Conservation (phyloP, 2,329 filamentous ascomycete species). For the Penicillium sp. region DNA sequence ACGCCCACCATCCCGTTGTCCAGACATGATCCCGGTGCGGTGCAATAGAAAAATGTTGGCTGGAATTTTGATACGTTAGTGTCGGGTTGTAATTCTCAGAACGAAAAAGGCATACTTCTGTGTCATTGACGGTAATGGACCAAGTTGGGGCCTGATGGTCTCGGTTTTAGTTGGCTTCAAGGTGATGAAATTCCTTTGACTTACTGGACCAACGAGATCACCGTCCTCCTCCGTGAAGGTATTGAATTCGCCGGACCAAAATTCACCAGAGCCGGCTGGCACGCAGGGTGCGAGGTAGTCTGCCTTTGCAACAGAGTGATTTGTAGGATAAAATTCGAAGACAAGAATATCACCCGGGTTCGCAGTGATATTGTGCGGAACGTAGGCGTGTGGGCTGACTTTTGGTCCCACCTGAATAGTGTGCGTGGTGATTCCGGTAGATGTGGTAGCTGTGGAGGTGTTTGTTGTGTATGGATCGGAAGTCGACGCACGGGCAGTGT, state of each 20-base stretch:
- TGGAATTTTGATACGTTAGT: not conserved
- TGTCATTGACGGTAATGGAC: constrained; percentile 56
- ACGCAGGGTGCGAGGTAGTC: constrained; percentile 63
- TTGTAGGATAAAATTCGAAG: constrained; percentile 63
- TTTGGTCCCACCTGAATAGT: constrained; percentile 37
- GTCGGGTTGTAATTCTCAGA: not conserved
- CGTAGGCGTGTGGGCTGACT: constrained; percentile 32
- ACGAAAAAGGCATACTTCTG: constrained; percentile 36
- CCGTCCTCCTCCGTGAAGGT: constrained; percentile 51
- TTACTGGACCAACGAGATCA: constrained; percentile 35
- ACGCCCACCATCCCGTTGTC: constrained; percentile 71
- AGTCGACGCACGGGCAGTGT: not conserved
- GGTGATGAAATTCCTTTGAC: constrained; percentile 10
- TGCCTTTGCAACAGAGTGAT: constrained; percentile 64
- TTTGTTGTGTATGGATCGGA: not conserved
- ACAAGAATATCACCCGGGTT: constrained; percentile 39
- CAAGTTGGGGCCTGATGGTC: constrained; percentile 35
- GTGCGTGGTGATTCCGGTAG: constrained; percentile 26
- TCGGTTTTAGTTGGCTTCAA: constrained; percentile 12
- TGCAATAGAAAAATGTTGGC: constrained; percentile 70
- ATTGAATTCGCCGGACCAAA: constrained; percentile 38
- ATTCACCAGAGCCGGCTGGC: constrained; percentile 44
- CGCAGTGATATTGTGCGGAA: constrained; percentile 30
- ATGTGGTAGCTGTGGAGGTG: constrained; percentile 10
- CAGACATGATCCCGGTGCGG: constrained; percentile 65